These are phyloP conservation scores for Lentinula sp. DNA, from an alignment of 768 basidiomycete species.

Conservation along the genomic window DNA sequence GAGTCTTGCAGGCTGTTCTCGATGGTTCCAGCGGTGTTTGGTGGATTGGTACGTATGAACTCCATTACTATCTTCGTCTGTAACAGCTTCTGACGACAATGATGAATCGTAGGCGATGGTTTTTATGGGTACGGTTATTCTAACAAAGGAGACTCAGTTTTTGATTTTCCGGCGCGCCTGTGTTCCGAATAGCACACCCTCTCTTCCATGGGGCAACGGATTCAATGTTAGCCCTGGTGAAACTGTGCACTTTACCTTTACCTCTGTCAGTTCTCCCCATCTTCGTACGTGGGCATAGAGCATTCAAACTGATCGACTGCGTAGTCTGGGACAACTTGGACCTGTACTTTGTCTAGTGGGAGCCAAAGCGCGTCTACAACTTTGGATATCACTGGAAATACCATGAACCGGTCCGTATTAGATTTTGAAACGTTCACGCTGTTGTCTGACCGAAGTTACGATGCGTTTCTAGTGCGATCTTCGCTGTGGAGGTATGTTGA, in stretches of 20 bases:
- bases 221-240: constrained; percentile 21
- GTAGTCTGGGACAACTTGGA: constrained; percentile 19
- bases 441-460: not conserved
- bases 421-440: not conserved
- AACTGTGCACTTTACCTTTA: constrained; percentile 17
- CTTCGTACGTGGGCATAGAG: not conserved
- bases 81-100: not conserved
- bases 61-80: not conserved
- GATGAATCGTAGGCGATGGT: constrained; percentile 14
- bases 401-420: constrained; percentile 17
- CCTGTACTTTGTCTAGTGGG: constrained; percentile 19
- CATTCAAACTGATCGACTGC: not conserved
- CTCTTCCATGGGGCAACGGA: constrained; percentile 21
- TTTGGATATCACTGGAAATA: constrained; percentile 17
- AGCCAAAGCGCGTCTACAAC: constrained; percentile 17
- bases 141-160: not conserved
- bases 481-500: constrained; percentile 17
- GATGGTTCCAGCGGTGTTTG: constrained; percentile 21
- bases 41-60: constrained; percentile 17
- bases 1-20: constrained; percentile 20
- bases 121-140: constrained; percentile 12
- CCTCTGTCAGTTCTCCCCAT: not conserved
- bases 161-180: not conserved
- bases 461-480: constrained; percentile 14
- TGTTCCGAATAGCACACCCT: constrained; percentile 13